Evolutionary conservation across 2,329 filamentous ascomycete species (phyloP), one percentile per base, ranked within the genome.

Genomic region (Ramichloridium luteum): DNA sequence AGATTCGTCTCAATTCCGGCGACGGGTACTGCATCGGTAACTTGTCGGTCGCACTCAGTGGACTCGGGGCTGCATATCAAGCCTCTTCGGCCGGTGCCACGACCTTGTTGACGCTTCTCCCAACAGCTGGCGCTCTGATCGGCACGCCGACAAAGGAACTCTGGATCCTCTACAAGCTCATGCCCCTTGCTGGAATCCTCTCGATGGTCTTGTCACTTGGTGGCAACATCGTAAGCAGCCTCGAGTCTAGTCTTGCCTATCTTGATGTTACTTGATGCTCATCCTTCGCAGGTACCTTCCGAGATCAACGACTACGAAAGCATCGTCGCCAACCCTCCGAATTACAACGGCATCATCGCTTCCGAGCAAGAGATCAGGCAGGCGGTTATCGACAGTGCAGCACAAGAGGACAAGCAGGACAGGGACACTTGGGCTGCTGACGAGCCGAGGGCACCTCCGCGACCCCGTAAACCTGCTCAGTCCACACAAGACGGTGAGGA

Each of bases 131-230:
- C 5, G 34, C 34, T 13, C 16, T 32, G 17, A 31, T 36, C 15
- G 34, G 34, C 13, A 32, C 30, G 12, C 34, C 34, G 3, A 25
- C 22, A 4, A 36, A 17, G 6, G 29, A 36, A 16, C 14, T 36
- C 5, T 36, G 34, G 34, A 18, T 31, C 5, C 12, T 36, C 25
- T 31, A 32, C 13, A 36, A 31, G 15, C 11, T 36, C 14, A 32
- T 36, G 22, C 29, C 34, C 11, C 6, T 36, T 6, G 34, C 34
- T 4, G 34, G 28, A 11, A 15, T 36, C 12, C 8, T 32, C 3
- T 25, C 23, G 4, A 32, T 36, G 28, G 20, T 31, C 4, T 13
- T 36, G 13, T 36, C 29, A 4, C 25, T 36, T 13, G 34, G 34
- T 5, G 34, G 34, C 4, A 31, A 36, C 18, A 26, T 32, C 13